Evolutionary conservation across 2,329 filamentous ascomycete species (phyloP), one percentile per base, ranked within the genome.

Genomic region (Polytolypa hystricis): DNA sequence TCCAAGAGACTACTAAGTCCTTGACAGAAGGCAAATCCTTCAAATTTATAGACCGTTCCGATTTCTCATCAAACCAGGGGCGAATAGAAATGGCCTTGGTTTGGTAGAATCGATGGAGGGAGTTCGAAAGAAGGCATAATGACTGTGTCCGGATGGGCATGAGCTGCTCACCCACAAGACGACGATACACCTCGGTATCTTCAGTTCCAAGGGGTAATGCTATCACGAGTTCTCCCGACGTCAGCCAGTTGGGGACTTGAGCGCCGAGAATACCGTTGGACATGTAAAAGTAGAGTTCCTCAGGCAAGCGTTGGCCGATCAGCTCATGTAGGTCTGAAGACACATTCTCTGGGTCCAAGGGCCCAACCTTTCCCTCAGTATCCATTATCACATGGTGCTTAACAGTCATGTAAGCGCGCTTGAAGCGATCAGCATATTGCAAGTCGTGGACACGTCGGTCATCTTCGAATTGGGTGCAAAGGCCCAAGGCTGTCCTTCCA

Each of bases 201-300:
- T 83, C 79, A 30, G 85, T 84, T 42, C 95, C 91, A 37, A 94
- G 67, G 4, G 89, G 91, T n/a, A 89, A 81, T 35, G 77, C 71
- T 35, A 95, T 73, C 19, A 82, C 63, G 39, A 93, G 74, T 55
- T 89, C 79, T 45, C 81, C 77, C 37, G 84, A 81, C 4, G 84
- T 81, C 48, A 94, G 76, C 72, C 79, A 89, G 55, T 81, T 84
- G 9, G 93, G 71, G 25, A 94, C 69, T 32, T 84, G 77, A 16
- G 85, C 71, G 18, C 84, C 77, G 45, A 96, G 76, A 29, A 95
- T 65, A 21, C 85, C 91, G 35, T 74, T 79, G 40, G 85, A 86
- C 33, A 95, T 70, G 57, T 96, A 96, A 58, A 85, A 82, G 56
- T 89, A 87, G 12, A 96, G 69, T 60, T 98, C 91, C 27, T 86